A percentile compares a stretch with the other conserved stretches of the same genome.
Conservation (phyloP, 164 flowering plant genomes). For the Chimonanthus praecox region DNA sequence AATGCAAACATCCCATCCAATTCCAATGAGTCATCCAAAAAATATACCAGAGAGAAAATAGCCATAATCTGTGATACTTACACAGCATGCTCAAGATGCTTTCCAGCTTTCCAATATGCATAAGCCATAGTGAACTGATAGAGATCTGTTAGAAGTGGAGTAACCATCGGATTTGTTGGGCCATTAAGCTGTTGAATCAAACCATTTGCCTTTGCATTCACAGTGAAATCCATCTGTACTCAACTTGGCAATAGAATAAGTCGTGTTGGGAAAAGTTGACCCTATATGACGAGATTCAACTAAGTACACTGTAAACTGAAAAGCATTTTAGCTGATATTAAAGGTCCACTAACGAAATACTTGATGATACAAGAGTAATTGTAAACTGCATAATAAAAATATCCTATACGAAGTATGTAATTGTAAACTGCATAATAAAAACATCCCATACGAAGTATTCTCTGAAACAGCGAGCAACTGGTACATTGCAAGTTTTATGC, state of each 20-base stretch:
- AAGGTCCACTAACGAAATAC: not conserved
- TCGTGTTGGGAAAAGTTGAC: not conserved
- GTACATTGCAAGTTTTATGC: too few relatives aligned
- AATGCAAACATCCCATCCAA: not conserved
- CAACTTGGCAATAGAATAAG: not conserved
- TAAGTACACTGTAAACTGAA: not conserved
- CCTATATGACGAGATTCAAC: not conserved
- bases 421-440: too few relatives aligned
- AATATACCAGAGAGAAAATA: not conserved
- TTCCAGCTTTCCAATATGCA: slow-evolving; percentile 97
- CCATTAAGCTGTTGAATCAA: slow-evolving; percentile 20
- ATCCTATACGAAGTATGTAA: too few relatives aligned
- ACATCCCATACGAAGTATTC: too few relatives aligned
- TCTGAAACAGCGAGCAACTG: too few relatives aligned
- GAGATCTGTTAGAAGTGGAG: slow-evolving; percentile 90
- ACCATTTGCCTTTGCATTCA: not conserved
- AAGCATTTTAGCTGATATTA: not conserved
- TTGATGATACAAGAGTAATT: too few relatives aligned
- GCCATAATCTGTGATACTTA: slow-evolving; percentile 17
- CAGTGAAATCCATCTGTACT: not conserved
- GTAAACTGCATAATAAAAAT: too few relatives aligned
- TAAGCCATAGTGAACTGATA: slow-evolving; percentile 98
- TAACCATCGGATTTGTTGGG: slow-evolving; percentile 96
- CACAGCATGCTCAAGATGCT: slow-evolving; percentile 81
- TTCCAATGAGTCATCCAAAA: not conserved